phyloP scores from a whole-genome alignment of 208 protist species.

The Leishmania guyanensis region DNA sequence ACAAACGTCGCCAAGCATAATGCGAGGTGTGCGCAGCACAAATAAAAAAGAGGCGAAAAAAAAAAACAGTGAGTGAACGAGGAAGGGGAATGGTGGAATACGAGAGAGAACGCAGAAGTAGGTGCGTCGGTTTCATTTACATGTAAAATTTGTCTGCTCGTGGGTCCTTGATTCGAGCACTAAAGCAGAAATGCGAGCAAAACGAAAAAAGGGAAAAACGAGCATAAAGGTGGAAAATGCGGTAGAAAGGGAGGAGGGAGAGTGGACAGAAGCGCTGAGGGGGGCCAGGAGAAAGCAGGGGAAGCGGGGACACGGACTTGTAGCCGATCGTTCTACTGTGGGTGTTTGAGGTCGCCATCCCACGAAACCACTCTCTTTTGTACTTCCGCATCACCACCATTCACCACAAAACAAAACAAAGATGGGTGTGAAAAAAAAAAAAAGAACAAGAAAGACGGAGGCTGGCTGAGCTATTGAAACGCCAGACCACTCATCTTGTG shows the following conservation, averaged over 20 bases:
- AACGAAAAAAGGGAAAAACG: background rate
- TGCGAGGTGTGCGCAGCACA: too few species aligned
- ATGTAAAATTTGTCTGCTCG: conserved; percentile 12
- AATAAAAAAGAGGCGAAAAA: background rate
- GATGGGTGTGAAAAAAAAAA: background rate
- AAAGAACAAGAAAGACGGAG: background rate
- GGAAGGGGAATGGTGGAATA: conserved; percentile 1
- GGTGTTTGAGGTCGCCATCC: background rate
- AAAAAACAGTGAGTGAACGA: background rate
- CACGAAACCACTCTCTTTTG: background rate
- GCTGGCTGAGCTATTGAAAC: conserved; percentile 20
- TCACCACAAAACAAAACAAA: background rate
- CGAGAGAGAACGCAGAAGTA: conserved; percentile 13
- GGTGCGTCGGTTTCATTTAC: conserved; percentile 16
- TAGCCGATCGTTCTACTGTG: background rate
- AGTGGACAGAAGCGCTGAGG: background rate
- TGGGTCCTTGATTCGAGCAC: background rate
- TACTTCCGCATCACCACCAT: background rate
- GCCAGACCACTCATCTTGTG: conserved; percentile 39
- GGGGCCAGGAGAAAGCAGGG: background rate
- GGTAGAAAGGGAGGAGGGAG: background rate
- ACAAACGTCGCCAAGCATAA: background rate
- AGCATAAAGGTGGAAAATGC: background rate
- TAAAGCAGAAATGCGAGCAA: background rate
- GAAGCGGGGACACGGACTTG: background rate